phyloP scores from a whole-genome alignment of 352 stramenopile species.

The Hyaloperonospora brassicae region DNA sequence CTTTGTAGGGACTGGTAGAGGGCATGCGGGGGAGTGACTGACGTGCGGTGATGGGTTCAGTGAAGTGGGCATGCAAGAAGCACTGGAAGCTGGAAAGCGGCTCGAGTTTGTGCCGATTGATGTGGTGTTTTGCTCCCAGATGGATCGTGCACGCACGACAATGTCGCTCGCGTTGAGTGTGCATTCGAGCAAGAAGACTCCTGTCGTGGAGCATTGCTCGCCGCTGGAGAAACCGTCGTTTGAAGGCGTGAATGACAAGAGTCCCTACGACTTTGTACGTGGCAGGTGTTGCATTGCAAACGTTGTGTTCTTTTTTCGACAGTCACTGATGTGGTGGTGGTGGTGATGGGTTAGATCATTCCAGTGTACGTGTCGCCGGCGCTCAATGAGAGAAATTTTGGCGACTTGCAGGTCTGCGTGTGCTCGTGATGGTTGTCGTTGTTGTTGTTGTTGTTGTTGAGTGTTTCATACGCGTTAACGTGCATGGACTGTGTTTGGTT shows the following conservation, averaged over 20 bases:
- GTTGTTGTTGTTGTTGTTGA: not conserved
- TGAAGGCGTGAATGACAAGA: constrained; percentile 65
- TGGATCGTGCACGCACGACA: constrained; percentile 72
- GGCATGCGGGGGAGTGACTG: not conserved
- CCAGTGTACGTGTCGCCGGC: constrained; percentile 73
- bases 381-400: constrained; percentile 81
- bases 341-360: constrained; percentile 36
- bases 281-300: not conserved
- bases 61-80: constrained; percentile 78
- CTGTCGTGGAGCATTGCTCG: constrained; percentile 66
- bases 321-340: constrained; percentile 7
- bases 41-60: constrained; percentile 11
- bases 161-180: constrained; percentile 72
- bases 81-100: constrained; percentile 64
- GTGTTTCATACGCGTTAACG: constrained; percentile 1
- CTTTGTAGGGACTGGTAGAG: not conserved
- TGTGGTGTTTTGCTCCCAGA: constrained; percentile 80
- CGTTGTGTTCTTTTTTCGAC: not conserved
- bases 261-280: constrained; percentile 74
- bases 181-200: constrained; percentile 77
- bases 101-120: constrained; percentile 74
- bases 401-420: constrained; percentile 46
- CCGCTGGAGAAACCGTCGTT: constrained; percentile 60
- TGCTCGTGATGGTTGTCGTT: not conserved
- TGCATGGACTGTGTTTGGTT: not conserved